Evolutionary conservation across 352 stramenopile species (phyloP).

Genomic region (Blastocystis sp.): DNA sequence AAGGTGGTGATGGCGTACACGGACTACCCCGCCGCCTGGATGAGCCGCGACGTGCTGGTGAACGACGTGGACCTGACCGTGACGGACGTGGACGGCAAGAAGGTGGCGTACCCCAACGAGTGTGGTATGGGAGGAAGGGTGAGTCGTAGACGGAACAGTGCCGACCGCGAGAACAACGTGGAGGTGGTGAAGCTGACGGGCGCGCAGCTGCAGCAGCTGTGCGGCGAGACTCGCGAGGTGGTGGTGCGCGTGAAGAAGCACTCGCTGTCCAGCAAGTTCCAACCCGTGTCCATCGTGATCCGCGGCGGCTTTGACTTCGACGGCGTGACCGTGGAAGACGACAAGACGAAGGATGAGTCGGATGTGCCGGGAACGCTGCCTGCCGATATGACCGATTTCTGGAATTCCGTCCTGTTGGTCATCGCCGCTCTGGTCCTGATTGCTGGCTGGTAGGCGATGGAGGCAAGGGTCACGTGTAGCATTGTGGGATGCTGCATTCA

Average conservation of each 20-base stretch:
- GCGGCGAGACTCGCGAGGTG: not conserved
- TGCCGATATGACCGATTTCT: too few relatives aligned
- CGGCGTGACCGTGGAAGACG: not conserved
- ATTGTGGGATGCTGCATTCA: too few relatives aligned
- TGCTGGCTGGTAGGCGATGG: too few relatives aligned
- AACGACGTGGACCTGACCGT: conserved; percentile 38
- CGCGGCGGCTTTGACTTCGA: conserved; percentile 19
- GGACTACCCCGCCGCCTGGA: not conserved
- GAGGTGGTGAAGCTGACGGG: not conserved
- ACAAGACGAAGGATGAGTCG: not conserved
- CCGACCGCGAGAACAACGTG: not conserved
- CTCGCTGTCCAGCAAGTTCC: not conserved
- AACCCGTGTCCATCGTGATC: conserved; percentile 46
- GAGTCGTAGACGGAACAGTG: not conserved
- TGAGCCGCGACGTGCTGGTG: not conserved
- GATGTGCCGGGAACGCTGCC: not conserved
- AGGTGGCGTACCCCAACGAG: conserved; percentile 26
- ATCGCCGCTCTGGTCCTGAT: too few relatives aligned
- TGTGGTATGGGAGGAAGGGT: not conserved
- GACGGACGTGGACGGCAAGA: not conserved
- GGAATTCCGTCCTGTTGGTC: too few relatives aligned
- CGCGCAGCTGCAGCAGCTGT: not conserved
- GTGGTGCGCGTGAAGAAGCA: not conserved
- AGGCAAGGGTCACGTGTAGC: too few relatives aligned
- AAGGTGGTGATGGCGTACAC: conserved; percentile 37